Evolutionary conservation across 768 basidiomycete species (phyloP).

Genomic region (Termitomyces sp.): DNA sequence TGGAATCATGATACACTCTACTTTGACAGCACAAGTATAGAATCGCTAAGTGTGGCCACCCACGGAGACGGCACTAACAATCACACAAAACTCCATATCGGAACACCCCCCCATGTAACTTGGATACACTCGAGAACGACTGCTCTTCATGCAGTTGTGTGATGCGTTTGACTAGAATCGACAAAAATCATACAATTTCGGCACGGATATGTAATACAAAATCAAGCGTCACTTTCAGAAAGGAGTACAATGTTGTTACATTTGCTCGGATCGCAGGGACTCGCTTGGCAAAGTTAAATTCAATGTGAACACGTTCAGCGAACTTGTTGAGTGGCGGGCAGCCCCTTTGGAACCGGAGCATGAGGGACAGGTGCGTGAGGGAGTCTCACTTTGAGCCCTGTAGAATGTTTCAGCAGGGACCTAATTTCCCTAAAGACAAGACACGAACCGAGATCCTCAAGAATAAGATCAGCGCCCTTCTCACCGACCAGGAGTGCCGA

Average conservation of each 20-base stretch:
- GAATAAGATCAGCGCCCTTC: constrained; percentile 60
- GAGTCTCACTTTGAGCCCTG: constrained; percentile 57
- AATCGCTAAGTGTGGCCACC: too few species aligned
- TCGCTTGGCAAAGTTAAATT: not conserved
- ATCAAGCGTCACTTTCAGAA: not conserved
- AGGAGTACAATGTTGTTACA: not conserved
- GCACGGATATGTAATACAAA: not conserved
- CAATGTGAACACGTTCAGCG: constrained; percentile 25
- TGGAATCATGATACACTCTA: too few species aligned
- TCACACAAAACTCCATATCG: too few species aligned
- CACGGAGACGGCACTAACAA: too few species aligned
- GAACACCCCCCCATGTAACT: too few species aligned
- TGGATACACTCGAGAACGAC: too few species aligned
- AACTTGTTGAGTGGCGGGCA: constrained; percentile 44
- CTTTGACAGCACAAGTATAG: too few species aligned
- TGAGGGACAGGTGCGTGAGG: constrained; percentile 71
- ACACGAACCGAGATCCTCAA: constrained; percentile 57
- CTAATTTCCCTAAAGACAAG: not conserved
- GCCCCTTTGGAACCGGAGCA: constrained; percentile 53
- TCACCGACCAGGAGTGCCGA: constrained; percentile 67
- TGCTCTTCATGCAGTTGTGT: not conserved
- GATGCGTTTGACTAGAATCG: too few species aligned
- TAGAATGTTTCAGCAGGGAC: not conserved
- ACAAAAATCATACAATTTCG: not conserved
- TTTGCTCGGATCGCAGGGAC: not conserved